Evolutionary conservation across 495 filamentous ascomycete species (phyloP), one percentile per base, ranked within the genome.

Genomic region (Astrothelium subdiscretum): DNA sequence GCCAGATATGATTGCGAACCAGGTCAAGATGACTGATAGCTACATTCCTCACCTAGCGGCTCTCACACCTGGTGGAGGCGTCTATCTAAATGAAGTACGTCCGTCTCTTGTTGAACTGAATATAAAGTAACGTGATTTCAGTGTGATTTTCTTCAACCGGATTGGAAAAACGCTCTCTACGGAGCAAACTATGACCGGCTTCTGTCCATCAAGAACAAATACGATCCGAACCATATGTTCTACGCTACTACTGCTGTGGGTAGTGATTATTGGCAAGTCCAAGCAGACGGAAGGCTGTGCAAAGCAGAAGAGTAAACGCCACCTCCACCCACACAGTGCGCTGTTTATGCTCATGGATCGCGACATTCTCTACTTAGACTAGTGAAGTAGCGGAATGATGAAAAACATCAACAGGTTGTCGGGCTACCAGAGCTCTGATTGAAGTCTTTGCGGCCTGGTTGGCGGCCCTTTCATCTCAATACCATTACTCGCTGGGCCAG

Each of bases 21-120:
- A 79, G 48, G 40, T 70, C 4, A 67, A 68, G 43, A 74, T 75
- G 65, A 76, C 80, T 6, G 65, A 79, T 4, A 66, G 69, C 1
- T 75, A 68, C 18, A 72, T 83, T 13, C 74, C 80, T 12, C 71
- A 72, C 2, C 61, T 83, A 57, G 71, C 69, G 48, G 74, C 72
- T 0, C 69, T 67, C 2, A 67, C 65, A 48, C 65, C 65, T 15
- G 60, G 60, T 32, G 65, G 65, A 12, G 35, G 52, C 6, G 48
- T 32, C 31, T 67, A 67, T 40, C 63, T 67, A 22, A 67, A 65
- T 48, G 65, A 67, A 32, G 65, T 54, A 29, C 6, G 48, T 54
- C 20, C 48, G n/a, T n/a, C 15, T 29, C 4, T 54, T 11, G 8
- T 10, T 29, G 24, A 15, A 8, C 22, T 20, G 2, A 29, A 27